Evolutionary conservation across 2,329 filamentous ascomycete species (phyloP).

Genomic region (Diaporthe helianthi): DNA sequence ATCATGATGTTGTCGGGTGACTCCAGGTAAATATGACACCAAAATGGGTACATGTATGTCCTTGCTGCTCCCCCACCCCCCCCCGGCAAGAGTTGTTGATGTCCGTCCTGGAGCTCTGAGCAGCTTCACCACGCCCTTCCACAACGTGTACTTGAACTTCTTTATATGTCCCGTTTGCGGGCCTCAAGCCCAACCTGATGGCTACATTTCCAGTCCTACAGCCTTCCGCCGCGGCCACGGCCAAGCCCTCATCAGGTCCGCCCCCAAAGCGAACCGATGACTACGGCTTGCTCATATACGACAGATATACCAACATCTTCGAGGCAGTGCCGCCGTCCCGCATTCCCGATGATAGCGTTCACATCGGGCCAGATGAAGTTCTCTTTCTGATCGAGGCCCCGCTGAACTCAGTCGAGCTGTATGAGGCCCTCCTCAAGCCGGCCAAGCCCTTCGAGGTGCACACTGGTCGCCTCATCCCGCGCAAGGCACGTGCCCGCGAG

Average conservation of each 20-base stretch:
- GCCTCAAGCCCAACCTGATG: slow-evolving; percentile 15
- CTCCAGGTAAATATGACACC: not conserved
- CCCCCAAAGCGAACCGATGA: slow-evolving; percentile 9
- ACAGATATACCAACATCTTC: slow-evolving; percentile 29
- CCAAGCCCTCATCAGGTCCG: not conserved
- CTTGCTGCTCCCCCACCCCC: too few species aligned
- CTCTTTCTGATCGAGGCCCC: slow-evolving; percentile 28
- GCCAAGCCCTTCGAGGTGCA: slow-evolving; percentile 19
- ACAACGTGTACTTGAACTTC: not conserved
- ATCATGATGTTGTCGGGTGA: not conserved
- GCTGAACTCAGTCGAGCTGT: slow-evolving; percentile 27
- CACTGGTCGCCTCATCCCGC: slow-evolving; percentile 17
- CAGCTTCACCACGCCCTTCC: not conserved
- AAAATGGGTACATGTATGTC: slow-evolving; percentile 3
- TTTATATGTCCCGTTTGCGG: not conserved
- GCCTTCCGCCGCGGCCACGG: slow-evolving; percentile 4
- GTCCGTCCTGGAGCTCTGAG: not conserved
- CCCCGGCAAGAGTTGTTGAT: not conserved
- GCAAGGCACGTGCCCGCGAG: slow-evolving; percentile 16
- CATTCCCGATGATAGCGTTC: slow-evolving; percentile 21
- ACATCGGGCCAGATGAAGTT: slow-evolving; percentile 25
- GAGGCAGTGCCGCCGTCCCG: not conserved
- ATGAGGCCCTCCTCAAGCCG: slow-evolving; percentile 28
- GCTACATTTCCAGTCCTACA: slow-evolving; percentile 16
- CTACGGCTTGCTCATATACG: slow-evolving; percentile 29